Base-by-base conservation (phyloP, 257 asterid genomes). In the Rehmannia glutinosa region DNA sequence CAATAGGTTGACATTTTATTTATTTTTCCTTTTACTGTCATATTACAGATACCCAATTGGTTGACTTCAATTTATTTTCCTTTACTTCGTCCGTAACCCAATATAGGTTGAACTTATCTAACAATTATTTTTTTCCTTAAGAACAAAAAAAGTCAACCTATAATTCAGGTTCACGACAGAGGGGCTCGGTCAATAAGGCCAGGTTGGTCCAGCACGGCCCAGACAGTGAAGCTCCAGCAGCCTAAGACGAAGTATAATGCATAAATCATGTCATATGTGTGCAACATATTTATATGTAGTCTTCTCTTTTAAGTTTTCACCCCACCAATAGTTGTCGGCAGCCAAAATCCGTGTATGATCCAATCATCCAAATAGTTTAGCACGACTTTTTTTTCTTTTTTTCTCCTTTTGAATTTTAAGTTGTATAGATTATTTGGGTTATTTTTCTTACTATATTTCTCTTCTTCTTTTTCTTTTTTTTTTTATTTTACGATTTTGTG, bases 251-350 rank as follows among this genome's bases (percentile, higher is more conserved):
- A 62, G 25, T 27, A 28, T 21, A 52, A 52, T 52, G 15, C 23
- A n/a, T 30, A 41, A 36, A 25, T 41, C 46, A 10, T 59, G 39
- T 1, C 0, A n/a, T 17, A 60, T n/a, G 7, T 16, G 25, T 35
- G n/a, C 7, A 23, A 10, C 4, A 11, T 9, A 30, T 62, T 27
- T 4, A n/a, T 63, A 9, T 43, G 16, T 13, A 1, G 15, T 27
- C 38, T n/a, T n/a, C n/a, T n/a, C n/a, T n/a, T n/a, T n/a, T n/a
- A n/a, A n/a, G n/a, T 12, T 27, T 42, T 17, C 4, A n/a, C 47
- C 24, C 36, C 17, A n/a, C 62, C 61, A 66, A 15, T 19, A n/a
- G 49, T 8, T 51, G 71, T 66, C 71, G 71, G 71, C 24, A 66
- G 38, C 71, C 51, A 66, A 66, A n/a, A 32, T 24, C 13, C 41